Percentiles rank a stretch among this genome's conserved stretches.
Evolutionary conservation across 192 early-diverging fungal species (phyloP).

Genomic region (Rhizoclosmatium globosum): DNA sequence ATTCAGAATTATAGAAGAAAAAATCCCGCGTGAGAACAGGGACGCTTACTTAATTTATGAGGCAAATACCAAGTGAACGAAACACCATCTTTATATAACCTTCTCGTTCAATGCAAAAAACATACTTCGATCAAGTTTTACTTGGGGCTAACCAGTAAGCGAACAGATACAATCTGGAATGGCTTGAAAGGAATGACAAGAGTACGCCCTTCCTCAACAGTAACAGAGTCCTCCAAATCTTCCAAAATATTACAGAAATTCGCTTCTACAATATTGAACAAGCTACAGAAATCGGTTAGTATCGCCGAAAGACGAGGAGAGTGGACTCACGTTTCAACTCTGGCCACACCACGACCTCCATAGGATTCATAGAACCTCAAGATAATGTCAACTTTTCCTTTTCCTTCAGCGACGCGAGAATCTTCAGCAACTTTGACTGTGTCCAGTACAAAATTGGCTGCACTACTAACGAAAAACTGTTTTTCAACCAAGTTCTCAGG

Average conservation of each 20-base stretch:
- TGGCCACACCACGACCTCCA: constrained; percentile 80
- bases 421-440: constrained; percentile 91
- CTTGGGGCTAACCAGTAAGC: constrained; percentile 23
- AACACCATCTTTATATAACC: no score
- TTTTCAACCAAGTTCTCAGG: constrained; percentile 56
- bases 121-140: no score
- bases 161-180: constrained; percentile 69
- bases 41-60: no score
- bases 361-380: constrained; percentile 91
- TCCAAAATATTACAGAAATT: constrained; percentile 82
- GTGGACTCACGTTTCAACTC: constrained; percentile 52
- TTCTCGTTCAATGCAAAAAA: no score
- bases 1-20: no score
- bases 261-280: constrained; percentile 57
- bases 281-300: constrained; percentile 50
- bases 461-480: constrained; percentile 26
- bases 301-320: not conserved
- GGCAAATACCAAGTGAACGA: no score
- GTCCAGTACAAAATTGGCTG: constrained; percentile 86
- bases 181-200: constrained; percentile 62
- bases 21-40: no score
- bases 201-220: constrained; percentile 39
- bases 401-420: constrained; percentile 24
- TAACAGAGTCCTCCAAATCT: constrained; percentile 58
- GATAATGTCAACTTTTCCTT: constrained; percentile 61